Evolutionary conservation across 352 stramenopile species (phyloP).

Genomic region (Phytophthora kernoviae): DNA sequence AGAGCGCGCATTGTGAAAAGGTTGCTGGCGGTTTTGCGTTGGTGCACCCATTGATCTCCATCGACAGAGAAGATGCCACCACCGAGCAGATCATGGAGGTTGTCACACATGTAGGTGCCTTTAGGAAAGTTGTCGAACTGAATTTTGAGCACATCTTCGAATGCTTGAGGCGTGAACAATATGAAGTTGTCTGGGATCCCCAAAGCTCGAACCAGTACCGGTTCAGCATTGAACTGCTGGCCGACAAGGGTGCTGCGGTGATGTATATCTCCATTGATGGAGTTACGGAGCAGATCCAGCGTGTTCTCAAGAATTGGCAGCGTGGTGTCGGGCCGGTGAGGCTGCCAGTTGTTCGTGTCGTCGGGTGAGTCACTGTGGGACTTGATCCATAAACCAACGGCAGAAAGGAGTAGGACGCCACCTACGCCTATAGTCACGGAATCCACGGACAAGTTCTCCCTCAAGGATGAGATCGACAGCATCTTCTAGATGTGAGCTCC

Average conservation of each 20-base stretch:
- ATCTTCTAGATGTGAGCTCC: constrained; percentile 17
- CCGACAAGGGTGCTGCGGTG: constrained; percentile 30
- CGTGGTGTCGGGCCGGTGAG: constrained; percentile 25
- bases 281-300: constrained; percentile 28
- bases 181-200: constrained; percentile 35
- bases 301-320: constrained; percentile 46
- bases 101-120: constrained; percentile 37
- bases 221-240: constrained; percentile 34
- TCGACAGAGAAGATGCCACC: constrained; percentile 74
- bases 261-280: constrained; percentile 29
- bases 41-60: constrained; percentile 57
- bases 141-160: constrained; percentile 57
- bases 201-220: constrained; percentile 31
- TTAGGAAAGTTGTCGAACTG: constrained; percentile 79
- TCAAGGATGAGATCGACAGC: constrained; percentile 11
- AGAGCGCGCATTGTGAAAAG: constrained; percentile 70
- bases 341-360: neutral
- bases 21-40: constrained; percentile 83
- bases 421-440: constrained; percentile 6
- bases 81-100: constrained; percentile 55
- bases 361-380: neutral
- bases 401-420: neutral
- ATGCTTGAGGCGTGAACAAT: constrained; percentile 39
- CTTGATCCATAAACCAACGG: constrained; percentile 8
- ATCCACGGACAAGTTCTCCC: constrained; percentile 4